phyloP scores from a whole-genome alignment of 164 flowering plant genomes.

The Nymphaea thermarum region DNA sequence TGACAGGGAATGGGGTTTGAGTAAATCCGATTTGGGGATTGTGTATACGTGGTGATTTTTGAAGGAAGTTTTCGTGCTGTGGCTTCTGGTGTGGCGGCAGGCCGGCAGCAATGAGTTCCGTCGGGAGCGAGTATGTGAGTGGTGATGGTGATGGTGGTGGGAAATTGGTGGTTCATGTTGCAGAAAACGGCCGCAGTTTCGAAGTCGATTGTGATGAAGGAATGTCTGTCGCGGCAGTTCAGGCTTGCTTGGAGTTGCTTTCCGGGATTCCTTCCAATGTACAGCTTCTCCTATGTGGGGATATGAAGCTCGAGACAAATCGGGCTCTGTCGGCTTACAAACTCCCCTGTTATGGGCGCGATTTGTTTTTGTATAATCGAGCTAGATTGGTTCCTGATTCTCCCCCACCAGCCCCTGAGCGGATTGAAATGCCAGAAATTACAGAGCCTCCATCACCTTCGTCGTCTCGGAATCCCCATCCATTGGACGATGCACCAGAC shows the following conservation, averaged over 20 bases:
- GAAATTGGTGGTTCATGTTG: constrained; percentile 65
- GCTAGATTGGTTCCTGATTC: constrained; percentile 48
- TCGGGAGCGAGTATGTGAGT: constrained; percentile 12
- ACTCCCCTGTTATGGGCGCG: constrained; percentile 59
- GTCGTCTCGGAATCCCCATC: constrained; percentile 49
- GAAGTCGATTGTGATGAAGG: constrained; percentile 66
- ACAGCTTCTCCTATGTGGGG: constrained; percentile 77
- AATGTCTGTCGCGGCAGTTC: constrained; percentile 57
- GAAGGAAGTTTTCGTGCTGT: constrained; percentile 11
- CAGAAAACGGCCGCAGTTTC: constrained; percentile 80
- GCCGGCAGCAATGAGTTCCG: constrained; percentile 54
- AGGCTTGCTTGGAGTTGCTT: constrained; percentile 46
- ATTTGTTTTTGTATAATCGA: constrained; percentile 74
- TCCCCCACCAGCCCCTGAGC: constrained; percentile 49
- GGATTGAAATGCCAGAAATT: constrained; percentile 33
- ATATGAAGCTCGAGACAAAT: constrained; percentile 64
- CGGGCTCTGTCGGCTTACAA: constrained; percentile 58
- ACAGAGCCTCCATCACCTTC: constrained; percentile 46
- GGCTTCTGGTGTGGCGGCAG: constrained; percentile 10
- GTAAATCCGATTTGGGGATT: background rate
- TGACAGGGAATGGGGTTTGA: background rate
- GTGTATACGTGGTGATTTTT: constrained; percentile 3
- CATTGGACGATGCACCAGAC: constrained; percentile 80
- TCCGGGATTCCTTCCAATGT: constrained; percentile 45
- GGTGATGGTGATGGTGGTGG: constrained; percentile 24